Conservation (phyloP, 176 grass and related monocot species). For the Elaeis guineensis region DNA sequence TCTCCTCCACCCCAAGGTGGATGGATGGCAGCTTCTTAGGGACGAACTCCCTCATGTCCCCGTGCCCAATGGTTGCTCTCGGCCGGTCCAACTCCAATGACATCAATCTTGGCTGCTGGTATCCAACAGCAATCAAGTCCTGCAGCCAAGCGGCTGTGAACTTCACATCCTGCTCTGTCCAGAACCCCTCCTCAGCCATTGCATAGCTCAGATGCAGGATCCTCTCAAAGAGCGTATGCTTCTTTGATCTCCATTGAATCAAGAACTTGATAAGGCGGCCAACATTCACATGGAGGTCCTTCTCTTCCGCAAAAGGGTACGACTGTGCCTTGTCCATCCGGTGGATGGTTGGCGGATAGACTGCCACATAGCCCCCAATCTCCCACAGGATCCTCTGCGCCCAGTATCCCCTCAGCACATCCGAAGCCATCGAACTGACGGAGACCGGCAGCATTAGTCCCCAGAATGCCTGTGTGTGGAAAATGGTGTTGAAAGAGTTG, state of each 20-base stretch:
- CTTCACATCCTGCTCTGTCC: conserved; percentile 76
- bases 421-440: conserved; percentile 87
- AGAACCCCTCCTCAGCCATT: conserved; percentile 95
- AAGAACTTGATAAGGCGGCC: conserved; percentile 85
- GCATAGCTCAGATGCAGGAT: conserved; percentile 89
- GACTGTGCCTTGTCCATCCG: conserved; percentile 60
- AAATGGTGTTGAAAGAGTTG: conserved; percentile 96
- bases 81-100: conserved; percentile 79
- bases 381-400: conserved; percentile 92
- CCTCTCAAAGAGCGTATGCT: conserved; percentile 67
- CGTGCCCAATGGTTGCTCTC: conserved; percentile 79
- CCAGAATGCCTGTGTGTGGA: conserved; percentile 89
- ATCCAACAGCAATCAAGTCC: conserved; percentile 78
- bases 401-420: conserved; percentile 96
- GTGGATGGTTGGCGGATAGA: conserved; percentile 90
- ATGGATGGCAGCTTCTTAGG: conserved; percentile 96
- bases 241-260: conserved; percentile 75
- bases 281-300: conserved; percentile 95
- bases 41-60: conserved; percentile 81
- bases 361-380: conserved; percentile 77
- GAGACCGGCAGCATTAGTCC: conserved; percentile 88
- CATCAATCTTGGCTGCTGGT: conserved; percentile 92
- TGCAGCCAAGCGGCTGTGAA: conserved; percentile 92
- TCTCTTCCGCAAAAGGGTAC: conserved; percentile 85
- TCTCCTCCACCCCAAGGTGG: conserved; percentile 94